Base-by-base conservation (phyloP, 2,329 filamentous ascomycete species). In the Monilinia fructicola region DNA sequence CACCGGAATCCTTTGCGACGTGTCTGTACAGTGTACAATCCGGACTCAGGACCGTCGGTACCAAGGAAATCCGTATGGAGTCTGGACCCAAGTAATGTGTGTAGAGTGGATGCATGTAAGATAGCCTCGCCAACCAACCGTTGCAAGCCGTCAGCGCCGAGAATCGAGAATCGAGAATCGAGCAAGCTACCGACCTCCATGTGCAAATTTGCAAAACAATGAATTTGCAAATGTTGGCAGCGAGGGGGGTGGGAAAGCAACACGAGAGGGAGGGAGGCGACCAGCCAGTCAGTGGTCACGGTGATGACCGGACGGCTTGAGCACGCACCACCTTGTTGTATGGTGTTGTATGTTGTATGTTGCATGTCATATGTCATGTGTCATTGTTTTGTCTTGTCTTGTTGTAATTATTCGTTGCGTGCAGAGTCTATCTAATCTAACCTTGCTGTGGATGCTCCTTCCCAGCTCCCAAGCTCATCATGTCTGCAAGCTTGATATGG, bases 1-100 rank as follows among this genome's bases (percentile, higher is more conserved):
- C 54, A n/a, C 26, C 7, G n/a, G 54, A 56, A 56, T 56, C 38
- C 38, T 42, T 56, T 38, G 54, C 54, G 14, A 56, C 54, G 38
- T 56, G 54, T 56, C 38, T 26, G 54, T 42, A 50, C 46, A 16
- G 16, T 21, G 16, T 21, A 31, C 26, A 31, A 28, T n/a, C n/a
- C n/a, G n/a, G n/a, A n/a, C n/a, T n/a, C n/a, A n/a, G n/a, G n/a
- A n/a, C n/a, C n/a, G n/a, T n/a, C n/a, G n/a, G n/a, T 14, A 44
- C 55, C 38, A 44, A 58, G 55, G 5, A 5, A 28, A n/a, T 40
- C n/a, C 21, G 10, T n/a, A 26, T 10, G 38, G 23, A 28, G 10
- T n/a, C 18, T 10, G 38, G 23, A 28, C 16, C 38, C 23, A n/a
- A 35, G 35, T 26, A 40, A 26, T 56, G 40, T 26, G n/a, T 18